These are phyloP conservation scores for Yarrowia galli DNA, from an alignment of 1,139 yeast species.

Conservation along the genomic window DNA sequence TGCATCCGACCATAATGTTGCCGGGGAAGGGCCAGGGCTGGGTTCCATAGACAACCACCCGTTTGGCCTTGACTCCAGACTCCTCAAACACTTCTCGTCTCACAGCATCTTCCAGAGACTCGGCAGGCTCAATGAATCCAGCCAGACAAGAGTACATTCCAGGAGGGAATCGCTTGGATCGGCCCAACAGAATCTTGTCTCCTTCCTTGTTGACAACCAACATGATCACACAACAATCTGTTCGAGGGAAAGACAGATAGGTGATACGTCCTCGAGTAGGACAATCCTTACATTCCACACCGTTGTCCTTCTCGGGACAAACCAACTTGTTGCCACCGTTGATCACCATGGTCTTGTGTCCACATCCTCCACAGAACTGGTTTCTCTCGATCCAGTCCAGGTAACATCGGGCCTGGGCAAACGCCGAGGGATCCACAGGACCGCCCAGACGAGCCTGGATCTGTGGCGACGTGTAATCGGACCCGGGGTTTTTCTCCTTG, in stretches of 20 bases:
- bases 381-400: constrained; percentile 84
- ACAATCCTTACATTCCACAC: constrained; percentile 46
- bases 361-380: constrained; percentile 89
- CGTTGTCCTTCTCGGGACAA: constrained; percentile 58
- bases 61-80: constrained; percentile 76
- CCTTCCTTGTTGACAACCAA: constrained; percentile 72
- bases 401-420: constrained; percentile 83
- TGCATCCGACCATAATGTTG: constrained; percentile 90
- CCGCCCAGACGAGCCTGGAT: constrained; percentile 42
- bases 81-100: constrained; percentile 94
- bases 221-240: constrained; percentile 86
- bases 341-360: constrained; percentile 68
- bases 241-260: constrained; percentile 83
- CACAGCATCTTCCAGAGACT: constrained; percentile 87
- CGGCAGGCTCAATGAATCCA: constrained; percentile 96
- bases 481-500: constrained; percentile 25
- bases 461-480: constrained; percentile 40
- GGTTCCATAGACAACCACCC: constrained; percentile 66
- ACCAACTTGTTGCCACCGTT: constrained; percentile 83
- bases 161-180: constrained; percentile 63
- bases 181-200: constrained; percentile 72
- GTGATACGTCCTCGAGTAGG: constrained; percentile 52
- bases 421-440: constrained; percentile 61
- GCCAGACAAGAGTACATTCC: constrained; percentile 80
- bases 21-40: constrained; percentile 99